These are phyloP conservation scores for Helotiales sp. DNA, from an alignment of 2,329 filamentous ascomycete genomes.

Conservation along the genomic window DNA sequence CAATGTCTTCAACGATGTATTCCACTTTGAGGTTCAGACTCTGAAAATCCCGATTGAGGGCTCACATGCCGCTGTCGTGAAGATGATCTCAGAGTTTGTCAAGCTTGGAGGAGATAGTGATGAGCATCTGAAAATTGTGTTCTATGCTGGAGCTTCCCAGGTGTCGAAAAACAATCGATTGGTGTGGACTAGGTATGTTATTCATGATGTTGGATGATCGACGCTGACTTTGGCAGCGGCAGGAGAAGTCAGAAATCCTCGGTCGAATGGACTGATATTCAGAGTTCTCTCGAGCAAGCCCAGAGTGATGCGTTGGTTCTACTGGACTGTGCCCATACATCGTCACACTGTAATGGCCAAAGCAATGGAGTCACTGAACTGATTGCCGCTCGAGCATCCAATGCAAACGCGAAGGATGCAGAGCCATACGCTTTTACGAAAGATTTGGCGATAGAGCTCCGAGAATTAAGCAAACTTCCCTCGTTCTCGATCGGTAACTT, in stretches of 20 bases:
- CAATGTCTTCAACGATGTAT: slow-evolving; percentile 31
- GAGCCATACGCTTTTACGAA: slow-evolving; percentile 24
- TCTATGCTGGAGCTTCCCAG: slow-evolving; percentile 31
- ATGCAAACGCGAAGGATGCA: slow-evolving; percentile 1
- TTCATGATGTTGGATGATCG: not conserved
- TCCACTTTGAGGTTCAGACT: slow-evolving; percentile 32
- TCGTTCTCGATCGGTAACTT: slow-evolving; percentile 35
- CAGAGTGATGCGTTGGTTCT: slow-evolving; percentile 31
- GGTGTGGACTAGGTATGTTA: slow-evolving; percentile 31
- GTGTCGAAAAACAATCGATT: slow-evolving; percentile 21
- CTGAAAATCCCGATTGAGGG: slow-evolving; percentile 32
- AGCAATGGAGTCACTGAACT: slow-evolving; percentile 31
- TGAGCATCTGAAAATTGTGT: slow-evolving; percentile 35
- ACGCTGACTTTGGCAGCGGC: slow-evolving; percentile 3
- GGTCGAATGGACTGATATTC: slow-evolving; percentile 30
- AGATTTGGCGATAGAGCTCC: slow-evolving; percentile 29
- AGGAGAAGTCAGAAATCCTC: slow-evolving; percentile 18
- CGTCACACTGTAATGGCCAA: slow-evolving; percentile 6
- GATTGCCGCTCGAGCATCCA: slow-evolving; percentile 30
- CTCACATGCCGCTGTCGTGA: slow-evolving; percentile 18
- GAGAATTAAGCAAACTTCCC: slow-evolving; percentile 30
- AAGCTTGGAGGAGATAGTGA: slow-evolving; percentile 24
- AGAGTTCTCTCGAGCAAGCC: slow-evolving; percentile 28
- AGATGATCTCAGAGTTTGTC: slow-evolving; percentile 31
- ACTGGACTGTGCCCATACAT: slow-evolving; percentile 30